Evolutionary conservation across 495 filamentous ascomycete species (phyloP).

Genomic region (Trichodelitschia bisporula): DNA sequence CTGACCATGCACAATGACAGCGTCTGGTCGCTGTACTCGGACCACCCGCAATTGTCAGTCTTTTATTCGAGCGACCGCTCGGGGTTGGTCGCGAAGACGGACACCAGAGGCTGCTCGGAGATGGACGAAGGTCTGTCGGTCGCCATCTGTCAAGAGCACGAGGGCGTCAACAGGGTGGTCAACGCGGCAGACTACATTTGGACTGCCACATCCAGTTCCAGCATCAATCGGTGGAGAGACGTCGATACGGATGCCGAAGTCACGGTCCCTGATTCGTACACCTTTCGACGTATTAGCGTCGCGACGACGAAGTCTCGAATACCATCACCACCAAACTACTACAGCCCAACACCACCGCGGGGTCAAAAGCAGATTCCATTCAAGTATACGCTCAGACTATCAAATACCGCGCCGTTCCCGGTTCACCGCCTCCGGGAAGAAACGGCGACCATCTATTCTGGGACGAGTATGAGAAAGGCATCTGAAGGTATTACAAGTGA

Average conservation of each 20-base stretch:
- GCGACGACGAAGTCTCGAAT: slow-evolving; percentile 7
- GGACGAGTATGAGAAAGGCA: slow-evolving; percentile 26
- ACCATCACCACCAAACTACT: no score
- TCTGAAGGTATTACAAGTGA: slow-evolving; percentile 8
- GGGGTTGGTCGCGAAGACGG: slow-evolving; percentile 82
- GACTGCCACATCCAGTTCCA: slow-evolving; percentile 83
- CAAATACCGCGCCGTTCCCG: slow-evolving; percentile 59
- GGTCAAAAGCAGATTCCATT: slow-evolving; percentile 46
- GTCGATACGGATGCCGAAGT: slow-evolving; percentile 45
- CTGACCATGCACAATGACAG: slow-evolving; percentile 97
- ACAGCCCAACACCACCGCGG: slow-evolving; percentile 13
- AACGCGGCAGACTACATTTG: slow-evolving; percentile 62
- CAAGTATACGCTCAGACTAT: slow-evolving; percentile 51
- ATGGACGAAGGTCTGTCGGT: slow-evolving; percentile 76
- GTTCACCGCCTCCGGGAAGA: slow-evolving; percentile 21
- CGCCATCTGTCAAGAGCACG: slow-evolving; percentile 74
- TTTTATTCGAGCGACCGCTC: slow-evolving; percentile 89
- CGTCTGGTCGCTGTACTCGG: slow-evolving; percentile 87
- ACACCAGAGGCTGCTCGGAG: slow-evolving; percentile 50
- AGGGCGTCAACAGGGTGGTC: slow-evolving; percentile 67
- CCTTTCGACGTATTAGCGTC: slow-evolving; percentile 12
- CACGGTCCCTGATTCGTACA: slow-evolving; percentile 19
- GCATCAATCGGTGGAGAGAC: slow-evolving; percentile 84
- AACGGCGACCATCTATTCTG: slow-evolving; percentile 23
- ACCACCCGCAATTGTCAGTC: slow-evolving; percentile 59